Evolutionary conservation across 2,329 filamentous ascomycete genomes (phyloP), one percentile per base, ranked within the genome.

Genomic region (Scleromitrula shiraiana): DNA sequence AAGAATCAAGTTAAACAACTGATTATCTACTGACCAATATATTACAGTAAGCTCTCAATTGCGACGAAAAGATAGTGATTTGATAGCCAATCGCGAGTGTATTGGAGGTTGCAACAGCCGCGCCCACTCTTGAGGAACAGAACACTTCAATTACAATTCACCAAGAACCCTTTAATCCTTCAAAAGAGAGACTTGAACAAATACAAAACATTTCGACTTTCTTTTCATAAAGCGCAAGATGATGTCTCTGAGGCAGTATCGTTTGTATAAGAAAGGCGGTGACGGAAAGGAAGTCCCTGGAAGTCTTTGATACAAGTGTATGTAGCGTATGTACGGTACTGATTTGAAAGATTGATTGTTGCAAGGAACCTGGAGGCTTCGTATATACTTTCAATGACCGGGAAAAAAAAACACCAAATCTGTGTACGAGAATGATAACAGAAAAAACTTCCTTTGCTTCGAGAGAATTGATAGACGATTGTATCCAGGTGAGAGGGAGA

Each of bases 151-250:
- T 46, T n/a, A n/a, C n/a, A n/a, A n/a, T n/a, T n/a, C 38, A 32
- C 35, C 35, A 45, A 41, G 45, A 67, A 65, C 5, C 57, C 53
- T 49, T 68, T 64, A 20, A 66, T 52, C 6, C 61, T 59, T n/a
- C 66, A 64, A 47, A 62, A 65, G 33, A 67, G 53, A 51, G 29
- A 56, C 45, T 54, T 42, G 53, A 57, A 52, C 38, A 50, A 56
- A 54, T 57, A 54, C 56, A 62, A 61, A 61, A 60, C 61, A 63
- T 63, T 59, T 62, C 59, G 60, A 58, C 57, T 58, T 17, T 20
- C 50, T 42, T 53, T 37, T 39, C 46, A 40, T 36, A 29, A 49
- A 52, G 53, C 54, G 54, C 56, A 56, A 56, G n/a, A n/a, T n/a
- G n/a, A 49, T 52, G 56, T 53, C 55, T 51, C 54, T 59, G 51